These are phyloP conservation scores for Penicillium fimorum DNA, from an alignment of 495 filamentous ascomycete genomes.

Conservation along the genomic window DNA sequence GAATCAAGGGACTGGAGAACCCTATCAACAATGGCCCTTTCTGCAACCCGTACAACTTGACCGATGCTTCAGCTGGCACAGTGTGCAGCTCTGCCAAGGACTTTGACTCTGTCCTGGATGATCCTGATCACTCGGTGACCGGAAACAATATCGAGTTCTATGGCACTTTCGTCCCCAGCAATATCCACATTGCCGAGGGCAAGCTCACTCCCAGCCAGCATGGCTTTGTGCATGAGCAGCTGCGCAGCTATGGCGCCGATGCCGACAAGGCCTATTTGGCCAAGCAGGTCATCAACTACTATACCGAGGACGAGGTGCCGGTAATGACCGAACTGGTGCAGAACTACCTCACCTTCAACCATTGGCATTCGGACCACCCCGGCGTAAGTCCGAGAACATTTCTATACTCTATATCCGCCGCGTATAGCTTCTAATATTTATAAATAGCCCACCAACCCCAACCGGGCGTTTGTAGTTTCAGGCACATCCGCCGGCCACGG, in stretches of 20 bases:
- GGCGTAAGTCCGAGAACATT: constrained; percentile 33
- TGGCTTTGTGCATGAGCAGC: constrained; percentile 52
- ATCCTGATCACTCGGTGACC: constrained; percentile 50
- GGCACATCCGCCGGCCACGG: constrained; percentile 50
- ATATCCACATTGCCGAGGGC: constrained; percentile 34
- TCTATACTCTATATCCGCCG: not conserved
- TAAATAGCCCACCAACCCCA: constrained; percentile 46
- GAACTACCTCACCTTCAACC: constrained; percentile 52
- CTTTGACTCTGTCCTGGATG: constrained; percentile 46
- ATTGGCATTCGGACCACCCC: constrained; percentile 51
- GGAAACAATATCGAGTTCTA: constrained; percentile 55
- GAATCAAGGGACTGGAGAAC: constrained; percentile 39
- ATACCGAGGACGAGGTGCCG: constrained; percentile 48
- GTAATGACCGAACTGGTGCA: constrained; percentile 47
- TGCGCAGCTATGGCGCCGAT: constrained; percentile 31
- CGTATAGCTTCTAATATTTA: constrained; percentile 11
- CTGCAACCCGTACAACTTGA: constrained; percentile 46
- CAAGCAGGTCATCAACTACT: constrained; percentile 51
- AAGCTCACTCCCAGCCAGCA: constrained; percentile 35
- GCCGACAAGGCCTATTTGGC: constrained; percentile 38
- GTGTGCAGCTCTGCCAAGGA: constrained; percentile 43
- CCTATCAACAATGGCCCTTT: constrained; percentile 45
- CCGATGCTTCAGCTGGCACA: constrained; percentile 33
- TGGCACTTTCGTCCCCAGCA: constrained; percentile 42
- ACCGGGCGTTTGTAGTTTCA: constrained; percentile 46